Evolutionary conservation across 73 alveolate species (phyloP), one percentile per base, ranked within the genome.

Genomic region (Stentor roeselii): DNA sequence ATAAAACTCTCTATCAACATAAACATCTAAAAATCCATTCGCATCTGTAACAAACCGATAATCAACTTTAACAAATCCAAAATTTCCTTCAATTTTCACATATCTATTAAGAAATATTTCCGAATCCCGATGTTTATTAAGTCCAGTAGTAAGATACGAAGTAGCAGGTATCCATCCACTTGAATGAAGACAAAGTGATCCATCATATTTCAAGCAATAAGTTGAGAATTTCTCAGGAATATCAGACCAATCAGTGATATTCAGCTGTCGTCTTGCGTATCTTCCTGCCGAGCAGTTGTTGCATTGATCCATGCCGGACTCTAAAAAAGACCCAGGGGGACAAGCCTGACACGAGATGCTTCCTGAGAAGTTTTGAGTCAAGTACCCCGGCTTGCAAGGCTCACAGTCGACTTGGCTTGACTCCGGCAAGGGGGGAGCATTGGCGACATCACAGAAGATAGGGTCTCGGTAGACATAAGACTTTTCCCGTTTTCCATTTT

Each of bases 201-300:
- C 67, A 50, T 50, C 67, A 11, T 36, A 30, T 11, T 15, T 21
- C 14, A 67, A 27, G 2, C 80, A 67, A 67, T 67, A 21, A 30
- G n/a, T 67, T 67, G n/a, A 15, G 37, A 67, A 67, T 1, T 67
- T 32, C 37, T 21, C 80, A 67, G 80, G 80, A 30, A 67, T 30
- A 30, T 21, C 37, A 32, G 41, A 27, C 80, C 80, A 67, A 34
- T 67, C 41, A 67, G 50, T 67, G 2, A 30, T 27, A 67, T 67
- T 67, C 50, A 30, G 34, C 27, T 27, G 27, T 67, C 34, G 21
- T 11, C 27, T 15, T 27, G 80, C 80, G 2, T 67, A 67, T 27
- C 11, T 1, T 32, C 80, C 80, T 21, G 80, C 80, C 14, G n/a
- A 21, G 41, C 80, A 67, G 34, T 0, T 32, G 21, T 21, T 40